Percentiles rank a stretch among this genome's conserved stretches.
Evolutionary conservation across 176 grass and related monocot species (phyloP).

Genomic region (Secale cereale): DNA sequence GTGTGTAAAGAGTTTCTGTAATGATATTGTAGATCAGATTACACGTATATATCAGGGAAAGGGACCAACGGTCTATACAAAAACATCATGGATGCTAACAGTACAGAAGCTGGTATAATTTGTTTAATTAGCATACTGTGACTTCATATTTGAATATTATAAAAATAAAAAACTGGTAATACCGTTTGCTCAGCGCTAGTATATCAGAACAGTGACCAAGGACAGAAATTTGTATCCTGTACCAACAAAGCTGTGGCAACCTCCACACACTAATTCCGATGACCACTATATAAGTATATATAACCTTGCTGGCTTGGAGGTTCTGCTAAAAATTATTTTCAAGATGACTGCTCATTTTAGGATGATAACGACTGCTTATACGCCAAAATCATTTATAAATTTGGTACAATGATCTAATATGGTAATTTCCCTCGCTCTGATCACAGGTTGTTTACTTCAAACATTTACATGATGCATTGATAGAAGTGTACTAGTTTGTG

Average conservation of each 20-base stretch:
- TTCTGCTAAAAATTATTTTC: background rate
- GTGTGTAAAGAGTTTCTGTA: conserved; percentile 40
- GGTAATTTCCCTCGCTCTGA: background rate
- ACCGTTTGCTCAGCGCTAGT: background rate
- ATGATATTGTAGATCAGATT: background rate
- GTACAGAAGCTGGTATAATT: background rate
- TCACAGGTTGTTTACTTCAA: background rate
- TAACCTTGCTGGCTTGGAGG: background rate
- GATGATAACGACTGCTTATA: background rate
- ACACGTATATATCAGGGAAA: too few species aligned
- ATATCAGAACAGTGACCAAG: background rate
- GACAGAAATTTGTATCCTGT: background rate
- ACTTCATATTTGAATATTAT: background rate
- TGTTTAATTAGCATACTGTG: background rate
- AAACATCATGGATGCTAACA: background rate
- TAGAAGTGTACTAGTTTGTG: background rate
- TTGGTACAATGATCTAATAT: background rate
- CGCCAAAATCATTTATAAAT: background rate
- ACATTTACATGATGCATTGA: background rate
- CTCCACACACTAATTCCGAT: background rate
- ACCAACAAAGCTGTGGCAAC: background rate
- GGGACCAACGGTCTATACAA: too few species aligned
- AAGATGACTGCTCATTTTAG: background rate
- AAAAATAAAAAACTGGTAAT: background rate
- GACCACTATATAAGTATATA: background rate